Percentiles rank a stretch among this genome's conserved stretches.
phyloP scores from a whole-genome alignment of 768 basidiomycete genomes.

The Cubamyces sp. region DNA sequence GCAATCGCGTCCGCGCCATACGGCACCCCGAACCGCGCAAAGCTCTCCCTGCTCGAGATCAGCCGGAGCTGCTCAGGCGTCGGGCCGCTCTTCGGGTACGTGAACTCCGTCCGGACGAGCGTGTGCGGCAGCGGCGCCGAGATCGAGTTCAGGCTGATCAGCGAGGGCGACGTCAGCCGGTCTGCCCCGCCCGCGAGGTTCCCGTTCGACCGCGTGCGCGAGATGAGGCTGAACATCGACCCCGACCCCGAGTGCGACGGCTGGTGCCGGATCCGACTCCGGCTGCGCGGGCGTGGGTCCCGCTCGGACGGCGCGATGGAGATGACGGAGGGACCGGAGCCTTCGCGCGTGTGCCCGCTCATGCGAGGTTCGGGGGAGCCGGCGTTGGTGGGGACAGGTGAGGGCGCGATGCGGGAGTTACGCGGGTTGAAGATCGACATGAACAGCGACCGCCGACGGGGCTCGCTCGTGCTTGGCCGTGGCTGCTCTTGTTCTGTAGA shows the following conservation, averaged over 20 bases:
- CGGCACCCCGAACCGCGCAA: slow-evolving; percentile 74
- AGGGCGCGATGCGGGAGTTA: slow-evolving; percentile 13
- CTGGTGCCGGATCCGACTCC: slow-evolving; percentile 36
- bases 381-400: slow-evolving; percentile 10
- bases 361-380: slow-evolving; percentile 17
- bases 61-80: slow-evolving; percentile 68
- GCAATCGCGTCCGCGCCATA: slow-evolving; percentile 77
- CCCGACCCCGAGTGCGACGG: slow-evolving; percentile 43
- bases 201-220: slow-evolving; percentile 53
- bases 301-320: slow-evolving; percentile 26
- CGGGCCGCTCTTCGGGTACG: slow-evolving; percentile 63
- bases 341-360: slow-evolving; percentile 27
- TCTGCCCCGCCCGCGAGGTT: slow-evolving; percentile 33
- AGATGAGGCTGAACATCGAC: slow-evolving; percentile 37
- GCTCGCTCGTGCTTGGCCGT: slow-evolving; percentile 3
- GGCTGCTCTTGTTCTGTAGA: slow-evolving; percentile 9
- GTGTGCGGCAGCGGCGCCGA: slow-evolving; percentile 80
- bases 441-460: slow-evolving; percentile 28
- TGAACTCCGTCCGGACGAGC: slow-evolving; percentile 68
- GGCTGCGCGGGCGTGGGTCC: slow-evolving; percentile 28
- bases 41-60: slow-evolving; percentile 67
- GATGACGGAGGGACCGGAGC: slow-evolving; percentile 33
- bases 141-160: slow-evolving; percentile 74
- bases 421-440: slow-evolving; percentile 30
- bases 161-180: slow-evolving; percentile 61